Conservation (phyloP, 331 rosid genomes). For the Phaseolus coccineus region DNA sequence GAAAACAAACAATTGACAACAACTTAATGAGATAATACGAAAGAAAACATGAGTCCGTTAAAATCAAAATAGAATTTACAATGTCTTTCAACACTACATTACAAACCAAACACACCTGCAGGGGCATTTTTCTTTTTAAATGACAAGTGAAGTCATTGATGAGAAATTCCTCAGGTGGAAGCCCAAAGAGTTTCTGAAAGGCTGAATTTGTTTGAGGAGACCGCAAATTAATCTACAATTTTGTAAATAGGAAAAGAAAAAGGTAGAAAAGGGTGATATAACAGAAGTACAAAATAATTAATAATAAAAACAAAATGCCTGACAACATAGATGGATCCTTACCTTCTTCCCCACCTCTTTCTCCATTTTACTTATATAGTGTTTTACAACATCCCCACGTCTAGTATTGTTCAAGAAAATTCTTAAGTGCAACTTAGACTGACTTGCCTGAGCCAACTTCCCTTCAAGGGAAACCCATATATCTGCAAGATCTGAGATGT, state of each 20-base stretch:
- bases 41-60: constrained; percentile 32
- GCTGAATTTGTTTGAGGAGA: constrained; percentile 98
- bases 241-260: constrained; percentile 9
- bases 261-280: constrained; percentile 34
- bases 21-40: constrained; percentile 43
- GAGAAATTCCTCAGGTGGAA: constrained; percentile 96
- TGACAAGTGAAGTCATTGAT: constrained; percentile 97
- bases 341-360: constrained; percentile 99
- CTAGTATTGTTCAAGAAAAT: constrained; percentile 89
- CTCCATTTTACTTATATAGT: constrained; percentile 92
- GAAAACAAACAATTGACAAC: constrained; percentile 39
- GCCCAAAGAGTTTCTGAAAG: constrained; percentile 91
- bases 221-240: constrained; percentile 79
- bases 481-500: constrained; percentile 89
- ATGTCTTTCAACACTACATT: constrained; percentile 31
- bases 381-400: constrained; percentile 75
- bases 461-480: constrained; percentile 91
- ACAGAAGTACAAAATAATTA: constrained; percentile 28
- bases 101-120: constrained; percentile 67
- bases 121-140: constrained; percentile 93
- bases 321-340: constrained; percentile 38
- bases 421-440: constrained; percentile 84
- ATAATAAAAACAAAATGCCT: constrained; percentile 15
- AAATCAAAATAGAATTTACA: constrained; percentile 33
- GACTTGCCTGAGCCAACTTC: constrained; percentile 80